A percentile compares a stretch with the other conserved stretches of the same genome.
Evolutionary conservation across 371 early-diverging fungal genomes (phyloP).

Genomic region (Mortierella sp.): DNA sequence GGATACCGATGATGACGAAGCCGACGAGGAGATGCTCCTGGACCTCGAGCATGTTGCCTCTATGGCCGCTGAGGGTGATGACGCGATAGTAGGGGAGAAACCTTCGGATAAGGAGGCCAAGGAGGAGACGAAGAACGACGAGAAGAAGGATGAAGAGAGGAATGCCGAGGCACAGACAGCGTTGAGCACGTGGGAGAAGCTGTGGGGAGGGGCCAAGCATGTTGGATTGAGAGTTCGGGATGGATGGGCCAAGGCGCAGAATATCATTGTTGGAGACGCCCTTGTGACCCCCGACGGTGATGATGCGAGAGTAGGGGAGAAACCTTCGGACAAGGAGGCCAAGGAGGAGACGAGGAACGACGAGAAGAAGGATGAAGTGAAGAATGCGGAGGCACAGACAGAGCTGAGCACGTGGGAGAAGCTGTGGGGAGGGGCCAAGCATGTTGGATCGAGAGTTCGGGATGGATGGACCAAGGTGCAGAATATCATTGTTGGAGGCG

Average conservation of each 20-base stretch:
- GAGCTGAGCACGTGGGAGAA: neutral
- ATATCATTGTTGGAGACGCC: neutral
- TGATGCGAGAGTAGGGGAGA: too few species aligned
- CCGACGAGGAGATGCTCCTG: neutral
- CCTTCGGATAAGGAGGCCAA: neutral
- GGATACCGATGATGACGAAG: neutral
- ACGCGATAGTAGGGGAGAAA: neutral
- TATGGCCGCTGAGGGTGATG: neutral
- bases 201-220: neutral
- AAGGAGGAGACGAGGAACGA: conserved; percentile 3
- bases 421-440: neutral
- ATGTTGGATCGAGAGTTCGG: neutral
- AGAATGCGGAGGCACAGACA: neutral
- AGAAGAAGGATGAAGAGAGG: neutral
- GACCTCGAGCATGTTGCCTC: neutral
- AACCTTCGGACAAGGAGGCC: too few species aligned
- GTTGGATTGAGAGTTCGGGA: neutral
- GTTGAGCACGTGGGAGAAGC: neutral
- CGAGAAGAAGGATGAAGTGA: neutral
- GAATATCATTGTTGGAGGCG: neutral
- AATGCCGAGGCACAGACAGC: neutral
- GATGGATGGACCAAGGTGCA: neutral
- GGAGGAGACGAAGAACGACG: neutral
- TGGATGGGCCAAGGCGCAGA: neutral
- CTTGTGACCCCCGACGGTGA: neutral